A percentile compares a stretch with the other conserved stretches of the same genome.
These are phyloP conservation scores for Apiospora arundinis DNA, from an alignment of 2,329 filamentous ascomycete genomes.

Conservation along the genomic window DNA sequence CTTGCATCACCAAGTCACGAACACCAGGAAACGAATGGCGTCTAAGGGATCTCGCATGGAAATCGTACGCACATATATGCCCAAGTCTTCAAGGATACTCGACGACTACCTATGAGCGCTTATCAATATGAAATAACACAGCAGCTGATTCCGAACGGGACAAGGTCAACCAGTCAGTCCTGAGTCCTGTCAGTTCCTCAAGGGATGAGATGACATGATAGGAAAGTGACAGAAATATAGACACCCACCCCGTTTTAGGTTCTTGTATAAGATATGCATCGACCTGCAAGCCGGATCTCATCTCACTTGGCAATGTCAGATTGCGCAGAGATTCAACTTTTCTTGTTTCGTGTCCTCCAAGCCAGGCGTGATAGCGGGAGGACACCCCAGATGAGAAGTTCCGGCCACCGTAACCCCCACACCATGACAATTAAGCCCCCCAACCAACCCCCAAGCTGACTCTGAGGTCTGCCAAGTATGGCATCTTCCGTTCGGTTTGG, in stretches of 20 bases:
- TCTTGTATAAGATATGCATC: conserved; percentile 8
- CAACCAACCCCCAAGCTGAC: background rate
- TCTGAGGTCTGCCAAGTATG: background rate
- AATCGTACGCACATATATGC: background rate
- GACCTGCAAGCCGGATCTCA: conserved; percentile 4
- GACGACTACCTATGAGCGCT: background rate
- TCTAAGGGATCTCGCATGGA: background rate
- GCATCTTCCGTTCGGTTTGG: background rate
- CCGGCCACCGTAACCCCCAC: conserved; percentile 5
- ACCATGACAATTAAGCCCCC: background rate
- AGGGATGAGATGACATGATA: background rate
- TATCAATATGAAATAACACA: background rate
- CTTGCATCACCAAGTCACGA: background rate
- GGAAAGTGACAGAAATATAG: conserved; percentile 4
- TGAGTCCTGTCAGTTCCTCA: background rate
- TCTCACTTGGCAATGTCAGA: conserved; percentile 9
- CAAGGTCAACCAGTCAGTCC: background rate
- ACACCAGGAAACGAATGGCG: background rate
- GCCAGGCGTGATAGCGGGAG: background rate
- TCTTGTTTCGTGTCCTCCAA: conserved; percentile 1
- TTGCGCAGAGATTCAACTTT: conserved; percentile 14
- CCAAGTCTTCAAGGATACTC: background rate
- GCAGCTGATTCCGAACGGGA: background rate
- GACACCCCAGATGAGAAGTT: background rate
- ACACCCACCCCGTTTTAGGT: background rate